Conservation (phyloP, 768 basidiomycete species). For the Hysterangium stoloniferum region DNA sequence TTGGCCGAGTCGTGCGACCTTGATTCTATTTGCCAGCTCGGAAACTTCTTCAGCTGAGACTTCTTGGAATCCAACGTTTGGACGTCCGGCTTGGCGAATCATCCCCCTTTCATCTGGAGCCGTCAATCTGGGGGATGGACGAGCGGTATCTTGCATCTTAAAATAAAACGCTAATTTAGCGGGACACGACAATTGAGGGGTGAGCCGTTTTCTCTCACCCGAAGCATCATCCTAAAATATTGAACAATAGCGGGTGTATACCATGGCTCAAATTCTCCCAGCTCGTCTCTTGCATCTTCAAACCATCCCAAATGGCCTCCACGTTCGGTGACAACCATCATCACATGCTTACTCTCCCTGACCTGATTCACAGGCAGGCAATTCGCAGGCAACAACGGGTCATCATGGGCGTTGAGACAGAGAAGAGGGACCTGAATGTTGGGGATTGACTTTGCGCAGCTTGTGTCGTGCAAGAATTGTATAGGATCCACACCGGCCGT, state of each 20-base stretch:
- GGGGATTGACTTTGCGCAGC: not conserved
- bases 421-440: not conserved
- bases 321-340: not conserved
- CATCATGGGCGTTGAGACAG: not conserved
- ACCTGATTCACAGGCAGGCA: not conserved
- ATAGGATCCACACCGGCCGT: not conserved
- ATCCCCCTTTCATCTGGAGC: not conserved
- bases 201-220: not conserved
- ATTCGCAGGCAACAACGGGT: not conserved
- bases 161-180: not conserved
- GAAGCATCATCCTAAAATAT: not conserved
- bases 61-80: constrained; percentile 1
- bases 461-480: not conserved
- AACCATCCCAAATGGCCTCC: not conserved
- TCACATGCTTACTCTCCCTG: not conserved
- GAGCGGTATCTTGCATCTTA: not conserved
- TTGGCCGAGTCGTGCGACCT: too few species aligned
- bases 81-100: not conserved
- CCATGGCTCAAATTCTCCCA: not conserved
- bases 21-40: too few species aligned
- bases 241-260: not conserved
- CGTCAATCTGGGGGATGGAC: not conserved
- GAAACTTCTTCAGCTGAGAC: not conserved
- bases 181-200: too few species aligned
- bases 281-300: not conserved